Evolutionary conservation across 352 stramenopile genomes (phyloP), one percentile per base, ranked within the genome.

Genomic region (Globisporangium uncinulatum): DNA sequence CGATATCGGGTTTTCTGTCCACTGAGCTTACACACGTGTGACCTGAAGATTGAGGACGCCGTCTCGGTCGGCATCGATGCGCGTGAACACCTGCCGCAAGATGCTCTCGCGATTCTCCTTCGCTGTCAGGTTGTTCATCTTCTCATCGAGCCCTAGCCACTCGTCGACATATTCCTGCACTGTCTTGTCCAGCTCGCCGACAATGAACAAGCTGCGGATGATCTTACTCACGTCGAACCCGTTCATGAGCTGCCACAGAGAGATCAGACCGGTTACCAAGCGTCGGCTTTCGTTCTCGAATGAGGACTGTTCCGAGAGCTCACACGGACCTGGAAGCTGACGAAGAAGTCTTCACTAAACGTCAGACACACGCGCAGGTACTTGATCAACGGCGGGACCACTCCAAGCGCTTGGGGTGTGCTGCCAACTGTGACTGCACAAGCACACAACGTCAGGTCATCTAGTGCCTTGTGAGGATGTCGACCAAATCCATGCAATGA

Each of bases 21-120:
- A 21, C 21, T 9, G 19, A 17, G 13, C 41, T 14, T 4, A 11
- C 2, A 34, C 59, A 10, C 56, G 37, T 9, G 34, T 13, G 36
- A 74, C 71, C 65, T 85, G 69, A 1, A 83, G 51, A 36, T 57
- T 68, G 62, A 75, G 79, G 21, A 60, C 59, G 3, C 65, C 69
- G 53, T 67, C 74, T 17, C 70, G 65, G 24, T 84, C 62, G 4
- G 58, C 24, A 56, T 84, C 77, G 49, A 83, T 84, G 3, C 49
- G 36, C 24, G 69, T 44, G 58, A 86, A 87, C 32, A 84, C 65
- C 14, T 67, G 65, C 9, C 49, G 57, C 15, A 83, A 67, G 1
- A 72, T 45, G 1, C 48, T 54, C 52, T 84, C 56, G 39, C 77
- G 74, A 44, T 74, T 76, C 37, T 69, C 64, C n/a, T 48, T 59